Percentiles rank a stretch among this genome's conserved stretches.
Conservation (phyloP, 805 yeast genomes). For the Yamadazyma ubonensis region DNA sequence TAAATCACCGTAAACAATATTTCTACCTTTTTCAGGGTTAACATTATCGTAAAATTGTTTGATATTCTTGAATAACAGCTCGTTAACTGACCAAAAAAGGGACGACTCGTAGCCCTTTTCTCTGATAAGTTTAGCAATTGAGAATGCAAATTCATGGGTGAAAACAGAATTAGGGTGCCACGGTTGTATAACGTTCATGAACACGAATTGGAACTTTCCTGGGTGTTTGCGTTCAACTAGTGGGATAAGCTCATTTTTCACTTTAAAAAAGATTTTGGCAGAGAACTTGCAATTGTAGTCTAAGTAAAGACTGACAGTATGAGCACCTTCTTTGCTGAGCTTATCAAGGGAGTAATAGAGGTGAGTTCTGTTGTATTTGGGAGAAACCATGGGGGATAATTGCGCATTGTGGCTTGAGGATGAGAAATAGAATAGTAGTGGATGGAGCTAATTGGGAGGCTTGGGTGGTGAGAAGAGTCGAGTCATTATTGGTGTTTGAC, state of each 20-base stretch:
- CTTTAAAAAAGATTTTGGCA: conserved; percentile 58
- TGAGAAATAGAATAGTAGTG: too few species aligned
- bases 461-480: too few species aligned
- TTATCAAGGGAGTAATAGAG: conserved; percentile 21
- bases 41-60: conserved; percentile 61
- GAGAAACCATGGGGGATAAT: conserved; percentile 44
- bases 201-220: conserved; percentile 55
- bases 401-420: too few species aligned
- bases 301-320: conserved; percentile 59
- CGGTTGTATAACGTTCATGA: conserved; percentile 80
- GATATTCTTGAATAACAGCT: conserved; percentile 55
- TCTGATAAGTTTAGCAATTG: conserved; percentile 63
- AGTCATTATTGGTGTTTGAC: too few species aligned
- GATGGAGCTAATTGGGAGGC: too few species aligned
- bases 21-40: conserved; percentile 52
- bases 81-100: conserved; percentile 48
- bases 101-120: conserved; percentile 16
- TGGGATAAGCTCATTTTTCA: conserved; percentile 56
- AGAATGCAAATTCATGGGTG: conserved; percentile 70
- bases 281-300: conserved; percentile 81
- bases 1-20: conserved; percentile 53
- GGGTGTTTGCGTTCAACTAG: conserved; percentile 44
- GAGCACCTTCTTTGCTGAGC: conserved; percentile 18
- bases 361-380: conserved; percentile 41
- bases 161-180: conserved; percentile 81